Percentiles rank a stretch among this genome's conserved stretches.
These are phyloP conservation scores for Phaeolepiota aurea DNA, from an alignment of 768 basidiomycete species.

Conservation along the genomic window DNA sequence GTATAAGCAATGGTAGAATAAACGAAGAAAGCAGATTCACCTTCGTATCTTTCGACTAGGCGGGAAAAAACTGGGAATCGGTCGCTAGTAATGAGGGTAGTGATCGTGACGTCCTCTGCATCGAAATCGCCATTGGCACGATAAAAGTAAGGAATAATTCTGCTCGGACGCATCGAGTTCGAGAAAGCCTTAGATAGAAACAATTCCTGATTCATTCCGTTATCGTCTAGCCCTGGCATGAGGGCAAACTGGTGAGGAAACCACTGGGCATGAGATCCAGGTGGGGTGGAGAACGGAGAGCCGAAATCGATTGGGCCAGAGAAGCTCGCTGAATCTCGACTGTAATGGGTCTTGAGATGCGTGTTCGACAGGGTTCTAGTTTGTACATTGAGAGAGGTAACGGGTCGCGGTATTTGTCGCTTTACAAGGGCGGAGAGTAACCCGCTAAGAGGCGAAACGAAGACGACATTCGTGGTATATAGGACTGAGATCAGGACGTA, in stretches of 20 bases:
- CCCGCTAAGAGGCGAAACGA: slow-evolving; percentile 21
- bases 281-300: background rate
- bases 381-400: background rate
- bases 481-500: slow-evolving; percentile 32
- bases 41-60: slow-evolving; percentile 72
- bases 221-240: slow-evolving; percentile 16
- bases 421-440: background rate
- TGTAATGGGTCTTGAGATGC: background rate
- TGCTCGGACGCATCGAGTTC: slow-evolving; percentile 61
- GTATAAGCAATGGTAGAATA: background rate
- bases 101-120: slow-evolving; percentile 70
- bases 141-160: slow-evolving; percentile 78
- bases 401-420: background rate
- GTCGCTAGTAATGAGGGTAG: slow-evolving; percentile 77
- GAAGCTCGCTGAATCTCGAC: background rate
- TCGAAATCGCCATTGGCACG: slow-evolving; percentile 50
- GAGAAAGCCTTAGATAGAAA: slow-evolving; percentile 67
- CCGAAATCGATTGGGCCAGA: background rate
- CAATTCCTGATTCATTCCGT: slow-evolving; percentile 34
- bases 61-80: slow-evolving; percentile 65
- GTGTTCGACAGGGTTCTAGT: background rate
- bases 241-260: background rate
- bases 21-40: slow-evolving; percentile 24
- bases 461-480: slow-evolving; percentile 33
- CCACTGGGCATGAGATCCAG: background rate